phyloP scores from a whole-genome alignment of 129 eudicot genomes.

The Centrapalus pauciflorus region DNA sequence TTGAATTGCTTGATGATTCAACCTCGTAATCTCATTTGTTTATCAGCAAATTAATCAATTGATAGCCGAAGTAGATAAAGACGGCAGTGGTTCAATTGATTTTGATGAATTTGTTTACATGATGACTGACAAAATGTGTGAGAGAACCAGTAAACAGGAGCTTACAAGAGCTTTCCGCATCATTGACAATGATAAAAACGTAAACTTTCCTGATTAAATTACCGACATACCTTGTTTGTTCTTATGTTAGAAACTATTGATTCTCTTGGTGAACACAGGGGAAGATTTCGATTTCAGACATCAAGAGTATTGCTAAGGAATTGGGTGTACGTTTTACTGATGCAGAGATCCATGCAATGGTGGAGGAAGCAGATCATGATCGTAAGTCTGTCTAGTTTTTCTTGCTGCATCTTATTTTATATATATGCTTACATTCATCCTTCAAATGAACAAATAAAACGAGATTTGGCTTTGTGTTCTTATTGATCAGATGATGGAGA shows the following conservation, averaged over 20 bases:
- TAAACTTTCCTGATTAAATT: constrained; percentile 20
- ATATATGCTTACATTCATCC: background rate
- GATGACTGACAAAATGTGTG: constrained; percentile 85
- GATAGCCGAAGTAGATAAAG: constrained; percentile 82
- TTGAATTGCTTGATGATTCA: background rate
- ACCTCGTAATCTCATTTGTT: background rate
- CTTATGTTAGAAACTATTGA: background rate
- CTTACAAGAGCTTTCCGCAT: constrained; percentile 63
- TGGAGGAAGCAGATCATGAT: constrained; percentile 75
- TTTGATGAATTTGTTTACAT: constrained; percentile 78
- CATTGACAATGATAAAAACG: constrained; percentile 72
- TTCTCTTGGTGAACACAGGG: constrained; percentile 38
- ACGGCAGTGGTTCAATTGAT: constrained; percentile 85
- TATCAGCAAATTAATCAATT: constrained; percentile 57
- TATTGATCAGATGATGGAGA: constrained; percentile 70
- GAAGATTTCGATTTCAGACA: constrained; percentile 61
- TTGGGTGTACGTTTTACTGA: constrained; percentile 64
- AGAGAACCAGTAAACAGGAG: constrained; percentile 65
- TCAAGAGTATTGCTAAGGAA: constrained; percentile 61
- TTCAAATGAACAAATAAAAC: too few relatives aligned
- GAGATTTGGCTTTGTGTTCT: background rate
- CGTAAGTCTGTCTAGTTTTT: constrained; percentile 31
- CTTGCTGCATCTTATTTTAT: background rate
- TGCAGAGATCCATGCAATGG: constrained; percentile 59
- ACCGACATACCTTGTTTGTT: background rate